Evolutionary conservation across 805 yeast genomes (phyloP), one percentile per base, ranked within the genome.

Genomic region (Vanderwaltozyma polyspora): DNA sequence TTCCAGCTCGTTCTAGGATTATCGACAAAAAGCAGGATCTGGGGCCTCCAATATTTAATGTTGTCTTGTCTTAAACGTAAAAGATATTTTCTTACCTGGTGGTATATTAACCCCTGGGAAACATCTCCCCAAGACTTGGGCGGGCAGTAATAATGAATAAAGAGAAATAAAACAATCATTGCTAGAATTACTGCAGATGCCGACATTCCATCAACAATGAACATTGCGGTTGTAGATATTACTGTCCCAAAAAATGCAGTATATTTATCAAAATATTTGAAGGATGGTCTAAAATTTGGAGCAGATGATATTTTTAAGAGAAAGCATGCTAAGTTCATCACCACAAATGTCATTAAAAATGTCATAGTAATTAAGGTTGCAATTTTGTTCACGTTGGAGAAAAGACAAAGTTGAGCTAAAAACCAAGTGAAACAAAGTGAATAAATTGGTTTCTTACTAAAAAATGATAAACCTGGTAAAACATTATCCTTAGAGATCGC

Each of bases 51-150:
- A 55, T 87, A 91, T 59, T 91, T 91, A 34, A 91, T 95, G 54
- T 89, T 93, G 50, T 91, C 95, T 48, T 85, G 85, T 39, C 85
- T 72, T 28, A 89, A 65, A 35, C 94, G 66, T 39, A 91, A 61
- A 13, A 59, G 35, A 51, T 91, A 91, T 53, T 91, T 91, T 45
- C 99, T 66, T 9, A 91, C 97, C 59, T 91, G 99, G 54, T 91
- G 98, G 56, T 91, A 91, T 32, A 91, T 89, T 40, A 91, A 67
- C 28, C 87, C 75, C 58, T 91, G 98, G 3, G 97, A 87, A 17
- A 91, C 96, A 59, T 91, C 99, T 24, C 99, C 99, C 87, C 95
- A 91, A 23, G 87, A 81, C 52, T 85, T 86, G 5, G 98, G 96
- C 2, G 96, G 95, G 9, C 95, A 81, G 33, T 75, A 70, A 51